Conservation (phyloP, 495 filamentous ascomycete genomes). For the Trichoderma gamsii region DNA sequence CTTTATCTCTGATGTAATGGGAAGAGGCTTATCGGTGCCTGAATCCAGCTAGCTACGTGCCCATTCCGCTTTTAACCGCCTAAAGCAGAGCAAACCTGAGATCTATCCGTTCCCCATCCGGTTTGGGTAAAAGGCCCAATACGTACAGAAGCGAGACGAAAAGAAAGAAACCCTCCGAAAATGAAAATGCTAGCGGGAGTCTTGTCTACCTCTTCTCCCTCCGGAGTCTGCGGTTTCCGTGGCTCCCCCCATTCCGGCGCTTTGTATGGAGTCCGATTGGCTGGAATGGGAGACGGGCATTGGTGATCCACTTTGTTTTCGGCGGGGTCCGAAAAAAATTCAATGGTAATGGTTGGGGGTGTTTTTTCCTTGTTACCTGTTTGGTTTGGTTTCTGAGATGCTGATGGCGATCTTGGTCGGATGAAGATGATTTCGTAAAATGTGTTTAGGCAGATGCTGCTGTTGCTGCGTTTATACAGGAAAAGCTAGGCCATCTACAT, state of each 20-base stretch:
- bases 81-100: neutral
- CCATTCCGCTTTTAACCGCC: too few relatives aligned
- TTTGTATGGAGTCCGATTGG: neutral
- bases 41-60: too few relatives aligned
- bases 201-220: too few relatives aligned
- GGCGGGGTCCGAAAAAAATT: neutral
- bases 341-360: neutral
- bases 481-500: too few relatives aligned
- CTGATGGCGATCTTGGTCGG: neutral
- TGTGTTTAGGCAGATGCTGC: too few relatives aligned
- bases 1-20: too few relatives aligned
- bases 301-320: neutral
- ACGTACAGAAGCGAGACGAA: neutral
- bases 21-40: too few relatives aligned
- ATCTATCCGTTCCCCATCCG: neutral
- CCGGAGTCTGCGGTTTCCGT: too few relatives aligned
- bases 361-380: neutral
- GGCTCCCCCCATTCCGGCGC: constrained; percentile 5
- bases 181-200: neutral
- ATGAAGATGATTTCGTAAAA: too few relatives aligned
- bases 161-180: neutral
- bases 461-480: too few relatives aligned
- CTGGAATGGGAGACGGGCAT: neutral
- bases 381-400: neutral
- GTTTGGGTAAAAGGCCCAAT: neutral